phyloP scores from a whole-genome alignment of 306 rosid genomes.

The Rosa rugosa region DNA sequence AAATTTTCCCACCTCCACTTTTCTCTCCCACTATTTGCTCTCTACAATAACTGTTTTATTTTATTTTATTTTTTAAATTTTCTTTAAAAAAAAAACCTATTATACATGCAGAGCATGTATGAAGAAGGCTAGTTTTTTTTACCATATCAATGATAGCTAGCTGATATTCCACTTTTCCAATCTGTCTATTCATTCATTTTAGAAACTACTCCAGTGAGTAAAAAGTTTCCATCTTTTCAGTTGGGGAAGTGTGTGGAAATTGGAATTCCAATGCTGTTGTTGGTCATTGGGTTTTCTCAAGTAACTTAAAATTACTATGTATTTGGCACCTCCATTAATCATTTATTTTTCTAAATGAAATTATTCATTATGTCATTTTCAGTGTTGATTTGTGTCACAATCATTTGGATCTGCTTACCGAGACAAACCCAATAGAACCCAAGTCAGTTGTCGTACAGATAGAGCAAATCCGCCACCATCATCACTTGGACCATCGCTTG shows the following conservation, averaged over 20 bases:
- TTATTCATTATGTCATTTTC: slow-evolving; percentile 39
- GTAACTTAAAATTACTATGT: slow-evolving; percentile 26
- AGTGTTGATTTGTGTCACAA: slow-evolving; percentile 71
- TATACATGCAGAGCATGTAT: too few species aligned
- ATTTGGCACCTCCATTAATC: neutral
- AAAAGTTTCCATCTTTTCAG: slow-evolving; percentile 43
- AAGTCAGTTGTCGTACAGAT: slow-evolving; percentile 81
- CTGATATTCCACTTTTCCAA: neutral
- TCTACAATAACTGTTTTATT: too few species aligned
- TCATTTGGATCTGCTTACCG: slow-evolving; percentile 90
- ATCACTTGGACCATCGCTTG: too few species aligned
- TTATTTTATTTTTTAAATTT: too few species aligned
- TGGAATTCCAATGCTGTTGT: slow-evolving; percentile 83
- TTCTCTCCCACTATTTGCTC: too few species aligned
- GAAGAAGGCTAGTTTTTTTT: too few species aligned
- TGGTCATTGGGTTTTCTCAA: slow-evolving; percentile 82
- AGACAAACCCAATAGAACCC: slow-evolving; percentile 49
- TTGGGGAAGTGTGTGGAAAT: slow-evolving; percentile 90
- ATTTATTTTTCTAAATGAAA: neutral
- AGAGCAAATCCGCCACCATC: slow-evolving; percentile 70
- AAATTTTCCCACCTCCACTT: too few species aligned
- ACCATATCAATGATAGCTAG: slow-evolving; percentile 13
- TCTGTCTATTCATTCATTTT: neutral
- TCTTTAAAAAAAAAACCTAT: too few species aligned
- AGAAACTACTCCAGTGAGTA: neutral